Base-by-base conservation (phyloP, 208 protist species). In the Wallacemonas sp. region DNA sequence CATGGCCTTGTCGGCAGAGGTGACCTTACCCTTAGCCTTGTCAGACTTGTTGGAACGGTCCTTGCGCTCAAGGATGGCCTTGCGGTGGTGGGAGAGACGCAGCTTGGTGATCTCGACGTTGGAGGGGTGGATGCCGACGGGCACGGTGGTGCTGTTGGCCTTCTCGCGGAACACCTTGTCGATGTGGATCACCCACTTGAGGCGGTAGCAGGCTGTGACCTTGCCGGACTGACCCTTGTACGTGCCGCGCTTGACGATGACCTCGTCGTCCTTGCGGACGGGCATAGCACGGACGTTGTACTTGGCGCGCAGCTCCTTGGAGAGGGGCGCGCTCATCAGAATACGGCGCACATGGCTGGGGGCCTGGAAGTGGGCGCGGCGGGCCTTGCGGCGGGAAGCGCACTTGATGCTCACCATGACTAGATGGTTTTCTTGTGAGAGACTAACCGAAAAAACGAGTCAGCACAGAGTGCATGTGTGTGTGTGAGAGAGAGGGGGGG, bases 101-200 rank as follows among this genome's bases (percentile, higher is more conserved):
- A 99, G 93, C 88, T 99, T 99, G 72, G 96, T 99, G 86, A 99
- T 98, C 78, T 99, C 90, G 54, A 99, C 92, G 76, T 99, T 99
- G 73, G 98, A 99, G 53, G 99, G 86, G 81, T 99, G 73, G 83
- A 99, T 93, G 74, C 96, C 95, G 58, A 99, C 88, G 48, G 86
- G 64, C 38, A 95, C 92, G 54, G 92, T 95, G 59, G 80, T 83
- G 72, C 97, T 96, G 83, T 97, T 97, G 52, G 85, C 85, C 92
- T 99, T 99, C 78, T 99, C 97, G 38, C 92, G 84, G 71, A 88
- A 93, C 54, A 99, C 78, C 73, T 98, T 97, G 67, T 99, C 98
- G 73, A 99, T 91, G 93, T 99, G 95, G 80, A 99, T 98, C 42
- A 98, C 93, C 87, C 94, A 99, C 87, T 99, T 99, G 70, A 98